Evolutionary conservation across 1,284 basidiomycete genomes (phyloP), one percentile per base, ranked within the genome.

Genomic region (Takashimella tepidaria): DNA sequence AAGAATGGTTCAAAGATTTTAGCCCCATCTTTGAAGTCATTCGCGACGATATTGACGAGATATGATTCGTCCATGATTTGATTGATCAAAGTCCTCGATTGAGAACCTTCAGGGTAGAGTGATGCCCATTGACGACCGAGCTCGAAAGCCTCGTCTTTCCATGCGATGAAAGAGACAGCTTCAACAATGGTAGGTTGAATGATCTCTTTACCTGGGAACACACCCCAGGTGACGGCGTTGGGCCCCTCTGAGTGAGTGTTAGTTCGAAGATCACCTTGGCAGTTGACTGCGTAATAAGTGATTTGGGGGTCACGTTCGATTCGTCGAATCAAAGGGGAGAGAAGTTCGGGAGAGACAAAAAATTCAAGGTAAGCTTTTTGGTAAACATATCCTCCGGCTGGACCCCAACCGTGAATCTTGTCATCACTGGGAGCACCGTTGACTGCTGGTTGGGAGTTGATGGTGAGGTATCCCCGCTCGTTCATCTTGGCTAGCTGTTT

Each of bases 291-390:
- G 69, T 98, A 93, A 80, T 98, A 99, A 4, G 92, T 98, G 73
- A 97, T 89, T 65, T 88, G 84, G 54, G 84, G 82, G 68, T 98
- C 90, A 42, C 84, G 82, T 73, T 96, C 92, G 62, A 98, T 89
- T 54, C 90, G 83, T 31, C 84, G 80, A 54, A 98, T 82, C 45
- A 98, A 83, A 46, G 85, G 77, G 47, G 83, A 80, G 49, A 95
- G 81, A 45, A 90, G 79, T 54, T 82, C 77, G 1, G 89, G 87
- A 40, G 82, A 81, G 23, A 91, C 89, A 69, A 96, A 96, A 79
- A 96, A 98, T 73, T 98, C 96, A 54, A 99, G 83, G 77, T 99
- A 99, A 4, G 95, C 93, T 83, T 98, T 98, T 76, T 98, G 95
- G 76, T 97, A 98, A 41, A 98, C 87, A 69, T 91, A 98, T 1